Base-by-base conservation (phyloP, 108 stramenopile genomes). In the Parietichytrium sp. region DNA sequence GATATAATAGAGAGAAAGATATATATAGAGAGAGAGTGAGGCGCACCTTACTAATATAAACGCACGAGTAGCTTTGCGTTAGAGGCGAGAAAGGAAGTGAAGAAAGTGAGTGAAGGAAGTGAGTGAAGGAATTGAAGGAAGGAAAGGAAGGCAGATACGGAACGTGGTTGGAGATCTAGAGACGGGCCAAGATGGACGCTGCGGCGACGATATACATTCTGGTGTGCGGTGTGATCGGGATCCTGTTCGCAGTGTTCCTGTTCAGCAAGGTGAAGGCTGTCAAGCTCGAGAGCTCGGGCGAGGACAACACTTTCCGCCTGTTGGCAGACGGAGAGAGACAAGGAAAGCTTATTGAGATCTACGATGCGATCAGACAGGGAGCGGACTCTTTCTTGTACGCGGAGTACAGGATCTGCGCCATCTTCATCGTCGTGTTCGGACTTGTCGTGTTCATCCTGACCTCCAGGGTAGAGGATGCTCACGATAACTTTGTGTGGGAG, bases 321-420 rank as follows among this genome's bases (percentile, higher is more conserved):
- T 42, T 72, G 23, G 61, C 61, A 1, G 61, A 72, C 42, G 61
- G 61, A 1, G 61, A 72, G 20, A 42, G 38, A 33, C 45, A 33
- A 42, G 61, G 38, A 33, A 33, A 42, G 38, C 36, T 72, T 33
- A 33, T 72, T 42, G 61, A 96, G 85, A 96, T 97, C 78, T 95
- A 95, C 84, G 88, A 92, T 49, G 95, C 94, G 26, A 98, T 98
- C 88, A 91, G 94, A 80, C 89, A 93, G 79, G 98, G 98, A 25
- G 98, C 98, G 50, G 93, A 96, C 49, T 90, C 93, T 51, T 97
- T 97, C 89, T 85, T 98, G 29, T 55, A 85, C 2, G 95, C 98
- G 30, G 96, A 98, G 86, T 98, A 98, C 90, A 90, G 90, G 83
- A 97, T 97, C 88, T 88, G 96, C 77, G 48, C 89, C 23, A 79